Evolutionary conservation across 2,329 filamentous ascomycete species (phyloP), one percentile per base, ranked within the genome.

Genomic region (Byssothecium circinans): DNA sequence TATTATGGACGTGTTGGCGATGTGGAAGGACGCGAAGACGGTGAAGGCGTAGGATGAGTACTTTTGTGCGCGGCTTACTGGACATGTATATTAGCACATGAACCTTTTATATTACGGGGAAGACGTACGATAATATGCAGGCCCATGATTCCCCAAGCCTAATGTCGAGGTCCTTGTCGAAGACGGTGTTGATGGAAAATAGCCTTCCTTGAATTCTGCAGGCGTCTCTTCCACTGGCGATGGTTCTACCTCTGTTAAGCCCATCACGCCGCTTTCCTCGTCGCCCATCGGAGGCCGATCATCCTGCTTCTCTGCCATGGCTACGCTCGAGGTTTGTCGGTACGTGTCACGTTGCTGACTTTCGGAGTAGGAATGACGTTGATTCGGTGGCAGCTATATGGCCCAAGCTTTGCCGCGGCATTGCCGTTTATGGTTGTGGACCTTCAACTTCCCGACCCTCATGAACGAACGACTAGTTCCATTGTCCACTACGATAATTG

Each of bases 221-320:
- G 67, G 70, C 47, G 68, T 74, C 42, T 84, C 78, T 44, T 85
- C 87, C 35, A 95, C 89, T 0, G 91, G 91, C 18, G 85, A 84
- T 3, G 91, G 91, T 43, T 95, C 91, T 52, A 96, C 77, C 65
- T 92, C 84, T 42, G 86, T 80, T 48, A 96, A 80, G 34, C 86
- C 86, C 48, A 83, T 74, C 43, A 85, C 72, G 30, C 83, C 83
- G 60, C 79, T 78, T 51, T 63, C 63, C 4, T 61, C 60, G 19
- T 67, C 64, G 14, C 54, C 56, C 30, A 60, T 41, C 18, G 56
- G 54, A 33, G 64, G 60, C 22, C 61, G 43, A 18, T 54, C 47
- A 34, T 54, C 44, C 15, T 49, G 41, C 14, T 46, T 45, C 44
- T 56, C 49, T 39, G 48, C 54, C 51, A 58, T 61, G 29, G 22